Conservation (phyloP, 2,329 filamentous ascomycete species). For the Xylariaceae sp. region DNA sequence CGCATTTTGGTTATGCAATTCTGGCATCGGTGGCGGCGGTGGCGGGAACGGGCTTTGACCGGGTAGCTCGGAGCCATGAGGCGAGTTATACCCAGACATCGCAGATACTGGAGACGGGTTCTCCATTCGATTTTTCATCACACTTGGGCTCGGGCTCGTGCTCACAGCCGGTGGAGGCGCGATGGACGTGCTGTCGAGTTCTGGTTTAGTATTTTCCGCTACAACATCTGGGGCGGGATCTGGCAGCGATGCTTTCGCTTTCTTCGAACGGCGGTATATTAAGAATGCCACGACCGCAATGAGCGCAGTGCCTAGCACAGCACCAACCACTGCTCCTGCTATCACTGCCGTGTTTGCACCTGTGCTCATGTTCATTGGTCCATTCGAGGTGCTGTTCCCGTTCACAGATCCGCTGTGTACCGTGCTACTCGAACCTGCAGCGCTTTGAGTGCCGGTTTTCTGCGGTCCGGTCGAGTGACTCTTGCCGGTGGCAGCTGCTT, state of each 20-base stretch:
- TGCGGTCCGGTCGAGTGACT: conserved; percentile 15
- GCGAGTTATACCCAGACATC: conserved; percentile 30
- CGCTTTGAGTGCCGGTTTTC: conserved; percentile 11
- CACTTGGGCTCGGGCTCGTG: conserved; percentile 26
- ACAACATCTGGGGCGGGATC: background rate
- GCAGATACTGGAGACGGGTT: conserved; percentile 37
- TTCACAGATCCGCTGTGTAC: conserved; percentile 7
- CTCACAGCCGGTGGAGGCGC: conserved; percentile 19
- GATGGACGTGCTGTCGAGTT: conserved; percentile 35
- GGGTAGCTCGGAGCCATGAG: conserved; percentile 27
- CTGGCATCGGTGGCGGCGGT: conserved; percentile 26
- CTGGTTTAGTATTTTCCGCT: conserved; percentile 29
- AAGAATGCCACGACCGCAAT: conserved; percentile 45
- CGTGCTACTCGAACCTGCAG: conserved; percentile 19
- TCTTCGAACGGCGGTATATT: conserved; percentile 37
- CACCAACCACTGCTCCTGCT: conserved; percentile 44
- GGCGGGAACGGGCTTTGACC: conserved; percentile 21
- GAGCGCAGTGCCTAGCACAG: conserved; percentile 40
- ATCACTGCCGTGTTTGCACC: conserved; percentile 34
- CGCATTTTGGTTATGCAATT: conserved; percentile 30
- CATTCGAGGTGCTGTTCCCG: conserved; percentile 39
- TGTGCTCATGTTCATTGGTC: conserved; percentile 36
- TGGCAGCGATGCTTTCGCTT: conserved; percentile 12
- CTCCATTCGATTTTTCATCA: conserved; percentile 26
- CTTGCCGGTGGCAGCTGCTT: conserved; percentile 32